These are phyloP conservation scores for Miamiensis avidus DNA, from an alignment of 169 alveolate genomes.

Conservation along the genomic window DNA sequence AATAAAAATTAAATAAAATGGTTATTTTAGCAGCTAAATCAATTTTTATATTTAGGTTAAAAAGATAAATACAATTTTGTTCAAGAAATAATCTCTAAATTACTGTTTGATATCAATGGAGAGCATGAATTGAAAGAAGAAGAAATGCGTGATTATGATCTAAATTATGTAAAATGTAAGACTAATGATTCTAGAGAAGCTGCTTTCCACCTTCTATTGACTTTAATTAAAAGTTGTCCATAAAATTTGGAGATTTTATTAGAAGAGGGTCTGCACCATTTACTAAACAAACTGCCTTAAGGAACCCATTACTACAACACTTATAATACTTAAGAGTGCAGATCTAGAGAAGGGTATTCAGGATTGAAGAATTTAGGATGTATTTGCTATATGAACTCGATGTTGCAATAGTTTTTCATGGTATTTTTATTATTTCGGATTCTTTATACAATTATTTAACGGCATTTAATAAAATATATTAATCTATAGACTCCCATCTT, in stretches of 20 bases:
- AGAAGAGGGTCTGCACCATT: conserved; percentile 32
- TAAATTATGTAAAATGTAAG: conserved; percentile 51
- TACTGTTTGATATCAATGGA: conserved; percentile 50
- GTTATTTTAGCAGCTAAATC: not conserved
- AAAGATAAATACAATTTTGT: conserved; percentile 20
- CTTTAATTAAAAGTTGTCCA: conserved; percentile 42
- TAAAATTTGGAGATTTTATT: conserved; percentile 44
- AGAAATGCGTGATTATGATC: conserved; percentile 9
- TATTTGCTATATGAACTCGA: conserved; percentile 85
- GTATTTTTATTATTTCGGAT: no score
- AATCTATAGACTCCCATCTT: not conserved
- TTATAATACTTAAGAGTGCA: conserved; percentile 47
- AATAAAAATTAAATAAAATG: conserved; percentile 18
- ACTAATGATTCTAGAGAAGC: conserved; percentile 58
- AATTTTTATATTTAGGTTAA: not conserved
- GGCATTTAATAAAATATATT: not conserved
- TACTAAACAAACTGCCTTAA: conserved; percentile 34
- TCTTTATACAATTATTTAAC: no score
- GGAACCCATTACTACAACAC: conserved; percentile 56
- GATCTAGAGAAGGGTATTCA: conserved; percentile 41
- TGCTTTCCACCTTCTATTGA: conserved; percentile 51
- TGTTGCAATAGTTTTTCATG: conserved; percentile 82
- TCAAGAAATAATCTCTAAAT: conserved; percentile 54
- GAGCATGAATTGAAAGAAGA: conserved; percentile 14
- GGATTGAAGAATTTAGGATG: conserved; percentile 84